Conservation (phyloP, 768 basidiomycete genomes). For the Boletus sp. region DNA sequence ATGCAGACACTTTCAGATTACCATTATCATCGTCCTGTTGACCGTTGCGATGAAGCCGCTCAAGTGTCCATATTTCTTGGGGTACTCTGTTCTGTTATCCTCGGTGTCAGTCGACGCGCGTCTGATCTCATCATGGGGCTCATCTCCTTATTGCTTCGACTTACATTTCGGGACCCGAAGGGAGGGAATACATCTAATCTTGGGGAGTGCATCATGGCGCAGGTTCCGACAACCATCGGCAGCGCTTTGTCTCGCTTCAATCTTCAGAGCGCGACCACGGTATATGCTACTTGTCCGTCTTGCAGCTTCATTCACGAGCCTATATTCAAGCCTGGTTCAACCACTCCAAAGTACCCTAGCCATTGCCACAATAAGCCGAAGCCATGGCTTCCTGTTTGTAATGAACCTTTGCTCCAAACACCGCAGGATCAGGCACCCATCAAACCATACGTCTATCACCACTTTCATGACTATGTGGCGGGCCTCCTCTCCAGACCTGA, state of each 20-base stretch:
- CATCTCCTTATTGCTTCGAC: not conserved
- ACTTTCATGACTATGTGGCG: not conserved
- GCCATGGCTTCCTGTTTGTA: too few relatives aligned
- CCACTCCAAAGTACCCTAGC: too few relatives aligned
- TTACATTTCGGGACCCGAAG: not conserved
- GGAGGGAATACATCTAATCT: not conserved
- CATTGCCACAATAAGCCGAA: too few relatives aligned
- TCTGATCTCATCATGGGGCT: not conserved
- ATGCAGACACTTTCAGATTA: too few relatives aligned
- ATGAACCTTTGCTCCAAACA: too few relatives aligned
- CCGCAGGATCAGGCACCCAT: too few relatives aligned
- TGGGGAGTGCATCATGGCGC: not conserved
- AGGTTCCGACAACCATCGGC: not conserved
- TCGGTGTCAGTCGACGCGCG: not conserved
- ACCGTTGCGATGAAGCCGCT: too few relatives aligned
- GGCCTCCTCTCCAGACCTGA: not conserved
- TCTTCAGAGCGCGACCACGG: not conserved
- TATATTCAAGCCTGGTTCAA: too few relatives aligned
- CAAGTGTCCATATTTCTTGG: too few relatives aligned
- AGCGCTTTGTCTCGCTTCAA: not conserved
- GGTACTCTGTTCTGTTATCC: not conserved
- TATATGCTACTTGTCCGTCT: not conserved
- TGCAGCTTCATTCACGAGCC: too few relatives aligned
- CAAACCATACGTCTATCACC: conserved; percentile 2
- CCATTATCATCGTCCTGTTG: too few relatives aligned